Percentiles rank a stretch among this genome's conserved stretches.
Conservation (phyloP, 352 stramenopile species). For the Pythium rhizo-oryzae region DNA sequence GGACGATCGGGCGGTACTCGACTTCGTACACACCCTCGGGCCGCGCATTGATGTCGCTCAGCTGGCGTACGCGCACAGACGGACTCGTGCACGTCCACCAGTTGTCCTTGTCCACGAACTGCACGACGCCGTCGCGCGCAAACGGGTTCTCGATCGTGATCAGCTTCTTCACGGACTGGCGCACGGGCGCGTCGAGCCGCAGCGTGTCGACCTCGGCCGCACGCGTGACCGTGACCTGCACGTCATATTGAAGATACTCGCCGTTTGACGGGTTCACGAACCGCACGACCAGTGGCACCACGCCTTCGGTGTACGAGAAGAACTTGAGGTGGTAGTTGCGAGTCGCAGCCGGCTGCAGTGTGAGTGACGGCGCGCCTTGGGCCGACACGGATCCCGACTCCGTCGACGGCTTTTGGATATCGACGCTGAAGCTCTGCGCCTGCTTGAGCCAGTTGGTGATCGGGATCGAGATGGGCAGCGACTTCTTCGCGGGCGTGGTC, state of each 20-base stretch:
- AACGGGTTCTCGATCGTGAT: slow-evolving; percentile 94
- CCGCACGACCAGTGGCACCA: slow-evolving; percentile 50
- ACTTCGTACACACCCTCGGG: slow-evolving; percentile 89
- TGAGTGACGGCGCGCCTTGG: slow-evolving; percentile 68
- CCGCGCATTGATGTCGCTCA: slow-evolving; percentile 69
- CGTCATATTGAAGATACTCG: slow-evolving; percentile 83
- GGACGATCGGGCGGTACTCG: slow-evolving; percentile 86
- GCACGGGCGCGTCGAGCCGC: slow-evolving; percentile 81
- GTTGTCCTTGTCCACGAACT: slow-evolving; percentile 56
- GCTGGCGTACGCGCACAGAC: slow-evolving; percentile 67
- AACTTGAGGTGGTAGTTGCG: slow-evolving; percentile 89
- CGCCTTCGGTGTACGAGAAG: slow-evolving; percentile 86
- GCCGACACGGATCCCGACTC: slow-evolving; percentile 51
- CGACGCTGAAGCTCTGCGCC: slow-evolving; percentile 75
- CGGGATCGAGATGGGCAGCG: slow-evolving; percentile 60
- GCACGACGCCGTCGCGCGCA: slow-evolving; percentile 39
- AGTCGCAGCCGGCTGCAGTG: slow-evolving; percentile 54
- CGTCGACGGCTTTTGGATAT: slow-evolving; percentile 46
- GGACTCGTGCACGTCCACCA: slow-evolving; percentile 87
- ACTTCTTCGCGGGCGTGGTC: slow-evolving; percentile 81
- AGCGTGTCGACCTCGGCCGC: slow-evolving; percentile 78
- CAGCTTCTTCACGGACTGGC: slow-evolving; percentile 75
- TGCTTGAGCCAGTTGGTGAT: slow-evolving; percentile 91
- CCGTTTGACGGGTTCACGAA: slow-evolving; percentile 85
- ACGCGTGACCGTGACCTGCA: slow-evolving; percentile 56